Evolutionary conservation across 768 basidiomycete species (phyloP), one percentile per base, ranked within the genome.

Genomic region (Pholiota microspora): DNA sequence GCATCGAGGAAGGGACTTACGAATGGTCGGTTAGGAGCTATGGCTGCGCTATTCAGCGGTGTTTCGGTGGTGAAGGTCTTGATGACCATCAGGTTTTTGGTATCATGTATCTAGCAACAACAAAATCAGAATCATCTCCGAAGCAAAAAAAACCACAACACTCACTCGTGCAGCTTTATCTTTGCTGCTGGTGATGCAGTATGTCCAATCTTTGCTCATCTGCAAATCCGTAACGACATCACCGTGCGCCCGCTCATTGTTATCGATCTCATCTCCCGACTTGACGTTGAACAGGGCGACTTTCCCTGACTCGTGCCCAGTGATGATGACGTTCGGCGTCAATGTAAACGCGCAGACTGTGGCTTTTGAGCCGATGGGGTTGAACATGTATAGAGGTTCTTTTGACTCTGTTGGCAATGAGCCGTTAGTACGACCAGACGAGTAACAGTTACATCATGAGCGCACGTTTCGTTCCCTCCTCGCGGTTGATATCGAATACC

Each of bases 241-340:
- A 60, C 83, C 74, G 69, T 98, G 96, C 4, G 93, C 93, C 47
- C 91, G 86, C 67, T 94, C 92, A 66, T 95, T 94, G 68, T 75
- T 85, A 31, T 77, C 69, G 18, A 92, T 70, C 73, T 97, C 94
- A 36, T 95, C 89, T 42, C 94, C 94, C 0, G 85, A 82, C 68
- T 86, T 87, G 55, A 86, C 84, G 64, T 98, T 92, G 76, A 94
- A 98, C 35, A 97, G 77, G 7, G 92, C 88, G 31, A 98, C 81
- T 68, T 96, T 98, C 15, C 97, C 97, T 38, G 92, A 93, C 74
- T 98, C 95, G 73, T 99, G 97, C 4, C 94, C 96, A 2, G 94
- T 96, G 56, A 98, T 76, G 69, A 99, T 86, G 58, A 88, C 70
- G 35, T 86, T 81, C 21, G 88, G 86, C 10, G 80, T 77, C 48